Percentiles rank a stretch among this genome's conserved stretches.
Evolutionary conservation across 169 alveolate species (phyloP).

Genomic region (Theileria orientalis): DNA sequence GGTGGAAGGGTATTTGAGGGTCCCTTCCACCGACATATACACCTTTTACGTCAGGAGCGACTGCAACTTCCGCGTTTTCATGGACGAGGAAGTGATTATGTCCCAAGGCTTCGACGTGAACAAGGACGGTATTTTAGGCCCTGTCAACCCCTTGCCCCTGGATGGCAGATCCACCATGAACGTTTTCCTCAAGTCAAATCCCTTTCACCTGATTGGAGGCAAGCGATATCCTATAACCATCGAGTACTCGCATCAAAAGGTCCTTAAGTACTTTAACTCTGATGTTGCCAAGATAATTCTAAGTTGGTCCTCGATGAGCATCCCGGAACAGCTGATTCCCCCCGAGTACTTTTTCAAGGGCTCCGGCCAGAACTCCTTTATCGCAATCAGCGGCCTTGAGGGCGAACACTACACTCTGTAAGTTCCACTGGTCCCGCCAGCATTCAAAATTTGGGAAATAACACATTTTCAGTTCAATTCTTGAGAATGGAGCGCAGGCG

Average conservation of each 20-base stretch:
- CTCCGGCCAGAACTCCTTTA: slow-evolving; percentile 69
- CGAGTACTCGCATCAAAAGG: slow-evolving; percentile 80
- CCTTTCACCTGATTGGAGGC: slow-evolving; percentile 74
- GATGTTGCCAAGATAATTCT: slow-evolving; percentile 59
- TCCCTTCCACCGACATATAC: slow-evolving; percentile 80
- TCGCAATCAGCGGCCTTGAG: slow-evolving; percentile 78
- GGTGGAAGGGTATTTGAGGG: slow-evolving; percentile 83
- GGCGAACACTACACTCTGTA: slow-evolving; percentile 79
- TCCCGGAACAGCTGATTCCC: slow-evolving; percentile 79
- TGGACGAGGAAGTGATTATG: slow-evolving; percentile 82
- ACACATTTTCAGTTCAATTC: slow-evolving; percentile 41
- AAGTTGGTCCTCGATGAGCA: slow-evolving; percentile 77
- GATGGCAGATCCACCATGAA: slow-evolving; percentile 72
- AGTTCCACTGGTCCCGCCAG: too few relatives aligned
- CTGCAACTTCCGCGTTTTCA: slow-evolving; percentile 76
- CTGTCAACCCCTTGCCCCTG: slow-evolving; percentile 68
- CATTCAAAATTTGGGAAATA: background rate
- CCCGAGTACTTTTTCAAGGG: slow-evolving; percentile 78
- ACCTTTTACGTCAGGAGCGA: slow-evolving; percentile 79
- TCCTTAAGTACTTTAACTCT: slow-evolving; percentile 74
- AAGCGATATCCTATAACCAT: slow-evolving; percentile 77
- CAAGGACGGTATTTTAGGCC: slow-evolving; percentile 43
- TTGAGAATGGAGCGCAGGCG: slow-evolving; percentile 85
- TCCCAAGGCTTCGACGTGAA: slow-evolving; percentile 81
- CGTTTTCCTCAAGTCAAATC: slow-evolving; percentile 69